Percentiles rank a stretch among this genome's conserved stretches.
Conservation (phyloP, 352 stramenopile genomes). For the Lagenidium giganteum region DNA sequence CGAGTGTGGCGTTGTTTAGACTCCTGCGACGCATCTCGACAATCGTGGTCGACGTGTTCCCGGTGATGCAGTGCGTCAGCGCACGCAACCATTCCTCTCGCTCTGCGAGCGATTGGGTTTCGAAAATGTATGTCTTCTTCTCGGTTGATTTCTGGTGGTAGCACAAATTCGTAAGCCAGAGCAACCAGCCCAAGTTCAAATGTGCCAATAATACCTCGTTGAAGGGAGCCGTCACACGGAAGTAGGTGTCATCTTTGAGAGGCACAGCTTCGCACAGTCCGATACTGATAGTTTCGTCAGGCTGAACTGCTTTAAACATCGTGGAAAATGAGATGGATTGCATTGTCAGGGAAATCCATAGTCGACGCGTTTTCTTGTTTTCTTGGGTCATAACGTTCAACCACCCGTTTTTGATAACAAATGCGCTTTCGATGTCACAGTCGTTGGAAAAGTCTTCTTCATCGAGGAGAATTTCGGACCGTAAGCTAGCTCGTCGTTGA, state of each 20-base stretch:
- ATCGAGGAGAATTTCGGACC: constrained; percentile 51
- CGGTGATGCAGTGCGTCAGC: constrained; percentile 69
- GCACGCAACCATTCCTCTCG: constrained; percentile 81
- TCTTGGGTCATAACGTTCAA: constrained; percentile 55
- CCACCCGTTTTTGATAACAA: constrained; percentile 87
- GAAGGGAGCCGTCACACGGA: constrained; percentile 19
- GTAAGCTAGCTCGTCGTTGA: constrained; percentile 46
- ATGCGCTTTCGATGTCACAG: constrained; percentile 58
- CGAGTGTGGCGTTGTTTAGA: constrained; percentile 67
- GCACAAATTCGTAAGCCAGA: neutral
- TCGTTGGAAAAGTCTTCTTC: constrained; percentile 59
- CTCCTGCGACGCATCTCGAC: constrained; percentile 57
- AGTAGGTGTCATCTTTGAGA: constrained; percentile 45
- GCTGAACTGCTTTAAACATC: constrained; percentile 58
- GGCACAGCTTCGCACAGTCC: constrained; percentile 47
- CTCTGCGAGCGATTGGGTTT: constrained; percentile 53
- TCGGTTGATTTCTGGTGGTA: constrained; percentile 24
- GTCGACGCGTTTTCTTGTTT: constrained; percentile 27
- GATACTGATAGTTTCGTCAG: constrained; percentile 62
- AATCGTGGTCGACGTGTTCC: constrained; percentile 30
- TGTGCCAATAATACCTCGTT: constrained; percentile 3
- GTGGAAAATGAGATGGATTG: constrained; percentile 61
- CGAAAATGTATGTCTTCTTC: constrained; percentile 57
- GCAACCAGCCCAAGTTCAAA: neutral
- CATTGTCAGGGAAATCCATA: constrained; percentile 80